Conservation (phyloP, 495 filamentous ascomycete species). For the Astrothelium subdiscretum region DNA sequence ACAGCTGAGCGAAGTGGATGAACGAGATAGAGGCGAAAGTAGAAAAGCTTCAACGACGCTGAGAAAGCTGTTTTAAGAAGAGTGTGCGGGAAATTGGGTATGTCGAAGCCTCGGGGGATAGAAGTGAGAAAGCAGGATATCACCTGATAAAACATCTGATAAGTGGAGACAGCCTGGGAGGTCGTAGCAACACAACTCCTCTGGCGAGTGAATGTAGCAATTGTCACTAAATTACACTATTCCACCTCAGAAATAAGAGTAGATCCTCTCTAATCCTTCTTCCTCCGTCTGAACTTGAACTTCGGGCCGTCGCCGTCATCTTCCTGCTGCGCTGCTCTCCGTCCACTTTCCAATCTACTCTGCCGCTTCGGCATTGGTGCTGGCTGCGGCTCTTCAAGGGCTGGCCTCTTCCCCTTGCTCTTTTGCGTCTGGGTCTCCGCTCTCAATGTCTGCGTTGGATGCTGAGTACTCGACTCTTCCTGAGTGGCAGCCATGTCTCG, state of each 20-base stretch:
- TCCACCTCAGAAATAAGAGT: neutral
- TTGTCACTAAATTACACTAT: too few relatives aligned
- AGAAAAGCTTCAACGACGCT: too few relatives aligned
- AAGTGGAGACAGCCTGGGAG: too few relatives aligned
- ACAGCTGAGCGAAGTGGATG: too few relatives aligned
- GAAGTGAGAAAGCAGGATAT: too few relatives aligned
- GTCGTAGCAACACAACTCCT: too few relatives aligned
- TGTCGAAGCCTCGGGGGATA: too few relatives aligned
- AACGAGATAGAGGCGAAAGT: too few relatives aligned
- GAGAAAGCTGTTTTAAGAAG: too few relatives aligned
- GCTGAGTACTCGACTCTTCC: neutral
- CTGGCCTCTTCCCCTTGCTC: slow-evolving; percentile 18
- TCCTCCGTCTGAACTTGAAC: slow-evolving; percentile 48
- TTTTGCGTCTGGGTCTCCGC: slow-evolving; percentile 12
- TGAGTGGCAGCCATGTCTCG: neutral
- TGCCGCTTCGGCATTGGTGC: slow-evolving; percentile 31
- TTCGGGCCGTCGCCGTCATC: slow-evolving; percentile 40
- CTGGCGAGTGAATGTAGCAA: too few relatives aligned
- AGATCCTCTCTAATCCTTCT: slow-evolving; percentile 8
- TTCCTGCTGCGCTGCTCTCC: slow-evolving; percentile 1
- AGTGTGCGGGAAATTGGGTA: too few relatives aligned
- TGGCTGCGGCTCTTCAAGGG: slow-evolving; percentile 25
- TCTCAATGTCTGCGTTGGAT: slow-evolving; percentile 14
- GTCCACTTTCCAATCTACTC: slow-evolving; percentile 33
- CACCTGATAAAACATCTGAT: too few relatives aligned